Percentiles rank a stretch among this genome's conserved stretches.
These are phyloP conservation scores for Bacidia rubella DNA, from an alignment of 495 filamentous ascomycete genomes.

Conservation along the genomic window DNA sequence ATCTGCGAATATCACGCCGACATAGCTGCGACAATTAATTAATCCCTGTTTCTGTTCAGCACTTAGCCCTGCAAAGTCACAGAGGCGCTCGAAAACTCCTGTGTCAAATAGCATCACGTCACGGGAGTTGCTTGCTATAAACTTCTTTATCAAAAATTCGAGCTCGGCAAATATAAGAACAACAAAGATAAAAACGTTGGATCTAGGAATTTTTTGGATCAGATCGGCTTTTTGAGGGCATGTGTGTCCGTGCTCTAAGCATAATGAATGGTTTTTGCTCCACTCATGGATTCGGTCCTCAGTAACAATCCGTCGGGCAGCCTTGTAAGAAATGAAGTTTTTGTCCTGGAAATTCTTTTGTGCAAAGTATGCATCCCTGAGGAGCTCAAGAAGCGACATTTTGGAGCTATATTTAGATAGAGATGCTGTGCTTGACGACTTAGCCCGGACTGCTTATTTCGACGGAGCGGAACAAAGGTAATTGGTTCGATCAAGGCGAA, in stretches of 20 bases:
- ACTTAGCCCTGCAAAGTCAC: conserved; percentile 6
- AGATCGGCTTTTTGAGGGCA: conserved; percentile 7
- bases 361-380: conserved; percentile 3
- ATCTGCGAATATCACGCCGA: conserved; percentile 4
- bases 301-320: conserved; percentile 8
- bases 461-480: background rate
- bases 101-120: conserved; percentile 9
- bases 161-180: conserved; percentile 12
- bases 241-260: conserved; percentile 6
- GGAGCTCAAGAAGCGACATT: conserved; percentile 13
- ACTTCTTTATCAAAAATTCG: conserved; percentile 9
- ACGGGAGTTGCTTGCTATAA: conserved; percentile 4
- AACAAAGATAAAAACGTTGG: conserved; percentile 8
- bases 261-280: conserved; percentile 12
- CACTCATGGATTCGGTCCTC: conserved; percentile 4
- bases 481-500: background rate
- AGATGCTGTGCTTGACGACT: background rate
- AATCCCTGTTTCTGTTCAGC: conserved; percentile 4
- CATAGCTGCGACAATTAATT: conserved; percentile 5
- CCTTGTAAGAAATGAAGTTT: conserved; percentile 7
- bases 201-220: background rate
- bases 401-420: background rate
- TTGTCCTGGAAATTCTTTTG: conserved; percentile 8
- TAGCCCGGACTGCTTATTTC: background rate
- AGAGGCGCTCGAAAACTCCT: conserved; percentile 4